These are phyloP conservation scores for Talaromyces verruculosus DNA, from an alignment of 2,329 filamentous ascomycete genomes.

Conservation along the genomic window DNA sequence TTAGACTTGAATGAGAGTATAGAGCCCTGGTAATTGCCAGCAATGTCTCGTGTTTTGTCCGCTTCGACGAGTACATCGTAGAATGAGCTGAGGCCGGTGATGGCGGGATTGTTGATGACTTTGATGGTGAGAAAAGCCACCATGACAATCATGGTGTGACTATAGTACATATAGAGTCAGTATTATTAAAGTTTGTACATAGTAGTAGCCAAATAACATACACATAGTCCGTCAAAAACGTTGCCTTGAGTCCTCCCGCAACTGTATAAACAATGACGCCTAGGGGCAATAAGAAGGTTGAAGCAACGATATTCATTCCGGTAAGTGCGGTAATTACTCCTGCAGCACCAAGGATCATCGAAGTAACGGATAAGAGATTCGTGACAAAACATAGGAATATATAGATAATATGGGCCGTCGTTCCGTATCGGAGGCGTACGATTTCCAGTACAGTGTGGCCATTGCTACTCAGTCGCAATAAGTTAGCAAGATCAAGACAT, in stretches of 20 bases:
- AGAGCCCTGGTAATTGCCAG: conserved; percentile 20
- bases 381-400: conserved; percentile 22
- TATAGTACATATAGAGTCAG: neutral
- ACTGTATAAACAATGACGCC: conserved; percentile 19
- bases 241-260: conserved; percentile 19
- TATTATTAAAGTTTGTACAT: neutral
- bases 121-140: conserved; percentile 17
- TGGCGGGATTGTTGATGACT: conserved; percentile 16
- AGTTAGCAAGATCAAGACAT: neutral
- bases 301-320: conserved; percentile 20
- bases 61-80: conserved; percentile 18
- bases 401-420: conserved; percentile 16
- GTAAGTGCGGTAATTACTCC: conserved; percentile 11
- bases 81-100: conserved; percentile 16
- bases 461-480: conserved; percentile 1
- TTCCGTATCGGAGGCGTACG: conserved; percentile 16
- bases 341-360: conserved; percentile 20
- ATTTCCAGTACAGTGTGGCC: conserved; percentile 20
- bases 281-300: conserved; percentile 18
- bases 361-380: conserved; percentile 16
- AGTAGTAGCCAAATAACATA: neutral
- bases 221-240: conserved; percentile 20
- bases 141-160: conserved; percentile 19
- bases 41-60: conserved; percentile 18
- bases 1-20: conserved; percentile 19